Conservation (phyloP, 306 rosid genomes). For the Acacia confusa region DNA sequence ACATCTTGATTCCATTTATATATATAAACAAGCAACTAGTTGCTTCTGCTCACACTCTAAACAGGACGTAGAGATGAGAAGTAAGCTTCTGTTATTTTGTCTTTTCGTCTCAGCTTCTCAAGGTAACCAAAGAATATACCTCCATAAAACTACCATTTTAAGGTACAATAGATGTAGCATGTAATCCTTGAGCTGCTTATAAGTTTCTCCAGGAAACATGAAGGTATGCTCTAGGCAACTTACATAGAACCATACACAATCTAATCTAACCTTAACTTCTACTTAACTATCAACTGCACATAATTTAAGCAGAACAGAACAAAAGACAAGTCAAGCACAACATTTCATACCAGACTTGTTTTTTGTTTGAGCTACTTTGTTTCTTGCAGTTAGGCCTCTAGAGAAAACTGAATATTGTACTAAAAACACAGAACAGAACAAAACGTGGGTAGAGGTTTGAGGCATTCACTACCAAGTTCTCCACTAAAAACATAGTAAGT, state of each 20-base stretch:
- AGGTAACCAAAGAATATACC: background rate
- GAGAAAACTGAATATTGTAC: background rate
- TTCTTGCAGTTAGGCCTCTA: background rate
- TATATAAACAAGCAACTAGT: too few relatives aligned
- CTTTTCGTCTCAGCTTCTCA: background rate
- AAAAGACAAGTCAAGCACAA: background rate
- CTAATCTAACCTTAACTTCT: background rate
- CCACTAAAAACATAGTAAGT: background rate
- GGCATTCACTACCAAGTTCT: background rate
- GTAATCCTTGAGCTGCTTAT: background rate
- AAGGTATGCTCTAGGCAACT: conserved; percentile 8
- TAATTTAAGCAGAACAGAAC: conserved; percentile 4
- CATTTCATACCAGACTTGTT: background rate
- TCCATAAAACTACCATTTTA: background rate
- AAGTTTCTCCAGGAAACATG: conserved; percentile 25
- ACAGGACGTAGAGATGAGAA: too few relatives aligned
- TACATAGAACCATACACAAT: background rate
- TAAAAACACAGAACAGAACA: background rate
- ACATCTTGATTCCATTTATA: too few relatives aligned
- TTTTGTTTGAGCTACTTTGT: background rate
- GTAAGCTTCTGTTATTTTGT: background rate
- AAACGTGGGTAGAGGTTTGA: background rate
- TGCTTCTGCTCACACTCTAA: too few relatives aligned
- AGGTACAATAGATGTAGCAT: background rate
- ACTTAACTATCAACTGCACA: conserved; percentile 36